A percentile compares a stretch with the other conserved stretches of the same genome.
Evolutionary conservation across 208 protist species (phyloP).

Genomic region (Trypanosoma cruzi): DNA sequence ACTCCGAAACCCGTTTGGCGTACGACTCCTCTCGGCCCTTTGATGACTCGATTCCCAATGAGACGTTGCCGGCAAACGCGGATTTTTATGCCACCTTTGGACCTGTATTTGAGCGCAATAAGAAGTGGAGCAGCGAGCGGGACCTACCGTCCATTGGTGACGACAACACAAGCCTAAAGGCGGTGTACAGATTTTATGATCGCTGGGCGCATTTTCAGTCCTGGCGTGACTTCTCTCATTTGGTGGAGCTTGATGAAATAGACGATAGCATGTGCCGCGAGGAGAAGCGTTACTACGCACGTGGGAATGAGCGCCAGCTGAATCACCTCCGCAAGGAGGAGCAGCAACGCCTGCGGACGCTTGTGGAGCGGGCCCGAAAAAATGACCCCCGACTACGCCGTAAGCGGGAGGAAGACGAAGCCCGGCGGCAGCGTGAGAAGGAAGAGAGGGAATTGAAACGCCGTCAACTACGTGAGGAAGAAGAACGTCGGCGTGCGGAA

Average conservation of each 20-base stretch:
- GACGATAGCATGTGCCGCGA: slow-evolving; percentile 94
- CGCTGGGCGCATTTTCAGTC: slow-evolving; percentile 95
- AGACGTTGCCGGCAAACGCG: slow-evolving; percentile 44
- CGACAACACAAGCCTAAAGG: slow-evolving; percentile 55
- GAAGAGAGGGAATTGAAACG: slow-evolving; percentile 79
- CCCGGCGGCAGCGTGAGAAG: slow-evolving; percentile 54
- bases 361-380: slow-evolving; percentile 91
- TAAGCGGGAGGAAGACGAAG: slow-evolving; percentile 77
- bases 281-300: slow-evolving; percentile 97
- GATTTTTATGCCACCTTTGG: slow-evolving; percentile 93
- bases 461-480: slow-evolving; percentile 58
- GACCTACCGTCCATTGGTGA: slow-evolving; percentile 80
- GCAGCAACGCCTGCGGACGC: slow-evolving; percentile 80
- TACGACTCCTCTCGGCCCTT: slow-evolving; percentile 96
- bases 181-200: slow-evolving; percentile 95
- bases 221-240: slow-evolving; percentile 96
- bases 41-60: slow-evolving; percentile 92
- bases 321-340: slow-evolving; percentile 87
- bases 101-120: slow-evolving; percentile 94
- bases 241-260: slow-evolving; percentile 93
- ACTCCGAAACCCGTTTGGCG: slow-evolving; percentile 81
- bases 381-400: slow-evolving; percentile 94
- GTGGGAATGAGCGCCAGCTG: slow-evolving; percentile 95
- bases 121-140: slow-evolving; percentile 77
- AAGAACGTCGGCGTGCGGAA: slow-evolving; percentile 51